Conservation (phyloP, 2,329 filamentous ascomycete species). For the Ascochyta clinopodiicola region DNA sequence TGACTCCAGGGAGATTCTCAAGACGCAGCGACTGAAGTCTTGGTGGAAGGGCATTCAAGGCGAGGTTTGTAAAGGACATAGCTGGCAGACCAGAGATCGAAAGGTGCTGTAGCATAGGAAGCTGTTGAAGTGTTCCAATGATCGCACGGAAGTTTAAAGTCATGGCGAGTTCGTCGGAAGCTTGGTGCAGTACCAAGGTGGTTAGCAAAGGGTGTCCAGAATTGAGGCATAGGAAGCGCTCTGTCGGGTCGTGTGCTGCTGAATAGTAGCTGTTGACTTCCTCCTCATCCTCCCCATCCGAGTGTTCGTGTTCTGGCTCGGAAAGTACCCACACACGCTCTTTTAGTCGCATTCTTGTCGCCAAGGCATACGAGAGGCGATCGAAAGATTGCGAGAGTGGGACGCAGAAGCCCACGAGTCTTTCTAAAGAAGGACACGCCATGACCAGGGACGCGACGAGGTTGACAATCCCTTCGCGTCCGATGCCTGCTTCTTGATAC, state of each 20-base stretch:
- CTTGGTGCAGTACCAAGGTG: constrained; percentile 58
- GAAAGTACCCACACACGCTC: constrained; percentile 63
- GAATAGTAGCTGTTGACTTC: constrained; percentile 32
- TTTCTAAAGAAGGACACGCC: constrained; percentile 64
- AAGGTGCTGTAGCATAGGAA: constrained; percentile 61
- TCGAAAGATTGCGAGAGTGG: constrained; percentile 62
- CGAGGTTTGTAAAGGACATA: constrained; percentile 62
- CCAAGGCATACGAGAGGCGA: constrained; percentile 62
- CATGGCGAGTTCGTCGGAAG: constrained; percentile 39
- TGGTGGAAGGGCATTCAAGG: constrained; percentile 59
- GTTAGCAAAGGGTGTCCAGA: constrained; percentile 59
- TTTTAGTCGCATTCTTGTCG: constrained; percentile 60
- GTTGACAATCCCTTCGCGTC: constrained; percentile 59
- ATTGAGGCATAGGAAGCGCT: constrained; percentile 63
- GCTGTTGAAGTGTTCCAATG: constrained; percentile 58
- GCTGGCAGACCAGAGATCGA: constrained; percentile 61
- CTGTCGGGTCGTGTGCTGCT: constrained; percentile 56
- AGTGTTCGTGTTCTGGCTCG: constrained; percentile 23
- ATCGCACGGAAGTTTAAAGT: constrained; percentile 62
- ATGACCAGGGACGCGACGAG: constrained; percentile 64
- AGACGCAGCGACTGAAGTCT: constrained; percentile 61
- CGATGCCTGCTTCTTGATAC: constrained; percentile 47
- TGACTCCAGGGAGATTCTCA: constrained; percentile 62
- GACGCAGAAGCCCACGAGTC: constrained; percentile 60
- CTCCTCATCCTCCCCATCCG: constrained; percentile 46